These are phyloP conservation scores for Dalbergia oliveri DNA, from an alignment of 306 rosid species.

Conservation along the genomic window DNA sequence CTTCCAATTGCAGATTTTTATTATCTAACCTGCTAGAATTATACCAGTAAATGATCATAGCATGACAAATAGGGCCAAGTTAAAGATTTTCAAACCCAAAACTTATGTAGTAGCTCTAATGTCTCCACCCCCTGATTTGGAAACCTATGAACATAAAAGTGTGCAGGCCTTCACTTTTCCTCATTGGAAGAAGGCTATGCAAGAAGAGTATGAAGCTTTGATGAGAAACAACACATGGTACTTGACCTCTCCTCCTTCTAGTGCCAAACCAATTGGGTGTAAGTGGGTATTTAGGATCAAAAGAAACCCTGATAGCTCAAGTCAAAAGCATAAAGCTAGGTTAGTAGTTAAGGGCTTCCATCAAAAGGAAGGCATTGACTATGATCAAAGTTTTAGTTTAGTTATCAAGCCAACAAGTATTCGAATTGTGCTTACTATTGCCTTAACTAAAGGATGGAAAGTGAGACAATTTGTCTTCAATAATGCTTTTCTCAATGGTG, in stretches of 20 bases:
- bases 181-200: too few species aligned
- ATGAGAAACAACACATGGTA: not conserved
- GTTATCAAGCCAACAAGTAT: not conserved
- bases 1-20: too few species aligned
- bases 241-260: not conserved
- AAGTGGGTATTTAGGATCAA: not conserved
- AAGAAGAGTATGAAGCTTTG: too few species aligned
- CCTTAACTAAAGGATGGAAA: not conserved
- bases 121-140: too few species aligned
- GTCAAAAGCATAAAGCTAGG: not conserved
- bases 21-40: too few species aligned
- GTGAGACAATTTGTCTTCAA: not conserved
- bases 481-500: not conserved
- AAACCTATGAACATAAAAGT: too few species aligned
- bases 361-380: not conserved
- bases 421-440: not conserved
- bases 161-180: too few species aligned
- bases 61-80: too few species aligned
- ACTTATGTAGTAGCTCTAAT: too few species aligned
- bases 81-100: too few species aligned
- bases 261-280: not conserved
- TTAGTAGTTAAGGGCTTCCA: not conserved
- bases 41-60: too few species aligned
- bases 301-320: not conserved
- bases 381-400: too few species aligned